phyloP scores from a whole-genome alignment of 306 rosid genomes.

The Lathyrus sativus region DNA sequence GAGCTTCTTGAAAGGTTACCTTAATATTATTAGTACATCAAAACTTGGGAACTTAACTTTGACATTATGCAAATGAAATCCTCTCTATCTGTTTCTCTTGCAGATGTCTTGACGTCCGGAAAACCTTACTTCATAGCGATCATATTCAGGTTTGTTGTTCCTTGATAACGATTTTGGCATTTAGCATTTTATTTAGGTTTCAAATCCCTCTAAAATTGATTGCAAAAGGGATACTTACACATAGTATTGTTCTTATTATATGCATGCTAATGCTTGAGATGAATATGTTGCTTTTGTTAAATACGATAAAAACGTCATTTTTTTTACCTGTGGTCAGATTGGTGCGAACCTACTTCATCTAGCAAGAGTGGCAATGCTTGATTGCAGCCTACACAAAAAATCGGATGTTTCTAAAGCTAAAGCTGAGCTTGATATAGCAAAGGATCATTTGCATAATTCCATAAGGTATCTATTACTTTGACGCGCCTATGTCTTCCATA shows the following conservation, averaged over 20 bases:
- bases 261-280: slow-evolving; percentile 24
- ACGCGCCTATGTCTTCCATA: slow-evolving; percentile 3
- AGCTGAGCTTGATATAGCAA: slow-evolving; percentile 65
- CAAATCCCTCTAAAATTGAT: slow-evolving; percentile 22
- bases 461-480: slow-evolving; percentile 54
- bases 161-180: slow-evolving; percentile 25
- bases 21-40: slow-evolving; percentile 18
- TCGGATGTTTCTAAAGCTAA: slow-evolving; percentile 50
- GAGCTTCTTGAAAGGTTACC: slow-evolving; percentile 86
- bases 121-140: slow-evolving; percentile 60
- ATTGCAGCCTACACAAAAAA: slow-evolving; percentile 45
- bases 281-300: slow-evolving; percentile 19
- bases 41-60: slow-evolving; percentile 18
- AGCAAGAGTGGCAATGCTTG: slow-evolving; percentile 65
- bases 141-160: slow-evolving; percentile 71
- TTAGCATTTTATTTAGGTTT: slow-evolving; percentile 19
- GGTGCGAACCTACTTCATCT: slow-evolving; percentile 80
- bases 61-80: slow-evolving; percentile 19
- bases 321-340: slow-evolving; percentile 52
- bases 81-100: slow-evolving; percentile 5
- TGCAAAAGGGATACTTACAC: slow-evolving; percentile 2
- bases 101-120: slow-evolving; percentile 78
- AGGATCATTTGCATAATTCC: slow-evolving; percentile 54
- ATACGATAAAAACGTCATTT: slow-evolving; percentile 10
- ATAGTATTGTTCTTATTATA: slow-evolving; percentile 10